A percentile compares a stretch with the other conserved stretches of the same genome.
Conservation (phyloP, 2,329 filamentous ascomycete genomes). For the Aspergillus japonicus region DNA sequence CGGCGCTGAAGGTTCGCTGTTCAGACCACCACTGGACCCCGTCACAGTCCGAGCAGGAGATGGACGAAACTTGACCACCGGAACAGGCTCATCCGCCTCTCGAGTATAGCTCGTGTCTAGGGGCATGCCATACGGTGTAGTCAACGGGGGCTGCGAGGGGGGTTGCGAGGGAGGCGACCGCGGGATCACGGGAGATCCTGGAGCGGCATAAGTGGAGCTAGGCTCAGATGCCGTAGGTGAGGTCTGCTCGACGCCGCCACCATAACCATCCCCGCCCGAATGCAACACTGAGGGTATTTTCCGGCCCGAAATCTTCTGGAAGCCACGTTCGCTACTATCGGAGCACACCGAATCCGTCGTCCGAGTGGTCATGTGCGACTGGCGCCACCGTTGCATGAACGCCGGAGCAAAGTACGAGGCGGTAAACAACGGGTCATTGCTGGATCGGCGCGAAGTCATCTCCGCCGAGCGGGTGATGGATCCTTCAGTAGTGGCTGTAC, state of each 20-base stretch:
- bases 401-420: conserved; percentile 39
- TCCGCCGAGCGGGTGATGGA: conserved; percentile 21
- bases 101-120: conserved; percentile 33
- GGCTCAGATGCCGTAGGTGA: conserved; percentile 32
- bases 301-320: conserved; percentile 50
- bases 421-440: conserved; percentile 38
- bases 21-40: conserved; percentile 30
- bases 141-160: conserved; percentile 30
- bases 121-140: conserved; percentile 30
- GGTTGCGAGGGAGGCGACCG: conserved; percentile 26
- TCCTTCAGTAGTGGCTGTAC: conserved; percentile 13
- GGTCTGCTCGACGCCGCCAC: conserved; percentile 34
- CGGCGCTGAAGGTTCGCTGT: conserved; percentile 24
- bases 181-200: conserved; percentile 25
- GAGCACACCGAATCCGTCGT: conserved; percentile 38
- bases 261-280: conserved; percentile 48
- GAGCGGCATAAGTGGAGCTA: conserved; percentile 21
- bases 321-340: conserved; percentile 45
- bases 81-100: conserved; percentile 29
- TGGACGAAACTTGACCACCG: conserved; percentile 40
- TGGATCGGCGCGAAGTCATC: conserved; percentile 41
- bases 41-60: conserved; percentile 45
- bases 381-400: conserved; percentile 44
- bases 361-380: conserved; percentile 36
- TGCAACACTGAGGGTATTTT: conserved; percentile 49